These are phyloP conservation scores for Gyrodon lividus DNA, from an alignment of 768 basidiomycete genomes.

Conservation along the genomic window DNA sequence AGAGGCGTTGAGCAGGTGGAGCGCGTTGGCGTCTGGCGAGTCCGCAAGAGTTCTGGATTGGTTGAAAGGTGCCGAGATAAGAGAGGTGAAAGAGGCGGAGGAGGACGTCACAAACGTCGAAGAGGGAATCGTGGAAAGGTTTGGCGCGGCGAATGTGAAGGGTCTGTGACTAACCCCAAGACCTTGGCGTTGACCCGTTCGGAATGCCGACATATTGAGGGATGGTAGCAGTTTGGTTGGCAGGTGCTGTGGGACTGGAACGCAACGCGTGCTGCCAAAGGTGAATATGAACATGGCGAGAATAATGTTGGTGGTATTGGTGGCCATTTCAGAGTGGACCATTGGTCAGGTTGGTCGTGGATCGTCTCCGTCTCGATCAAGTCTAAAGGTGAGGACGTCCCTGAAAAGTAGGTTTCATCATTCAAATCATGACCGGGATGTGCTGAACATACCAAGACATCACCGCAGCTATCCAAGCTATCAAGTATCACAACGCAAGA, in stretches of 20 bases:
- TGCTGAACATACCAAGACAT: neutral
- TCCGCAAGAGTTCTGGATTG: constrained; percentile 13
- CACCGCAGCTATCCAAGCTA: neutral
- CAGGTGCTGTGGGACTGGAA: constrained; percentile 13
- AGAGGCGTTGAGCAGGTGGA: constrained; percentile 3
- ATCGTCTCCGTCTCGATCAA: constrained; percentile 17
- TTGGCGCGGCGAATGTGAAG: constrained; percentile 17
- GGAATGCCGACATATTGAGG: constrained; percentile 13
- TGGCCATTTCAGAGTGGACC: constrained; percentile 25
- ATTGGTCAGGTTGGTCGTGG: constrained; percentile 1
- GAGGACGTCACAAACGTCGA: constrained; percentile 24
- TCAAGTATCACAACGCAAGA: neutral
- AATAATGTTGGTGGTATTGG: neutral
- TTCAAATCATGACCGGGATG: neutral
- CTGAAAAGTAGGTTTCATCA: neutral
- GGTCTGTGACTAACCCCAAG: constrained; percentile 6
- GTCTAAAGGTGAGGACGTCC: constrained; percentile 5
- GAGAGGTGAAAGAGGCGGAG: constrained; percentile 20
- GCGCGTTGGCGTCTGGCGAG: constrained; percentile 19
- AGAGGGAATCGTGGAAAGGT: constrained; percentile 29
- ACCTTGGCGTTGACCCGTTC: constrained; percentile 1
- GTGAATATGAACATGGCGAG: neutral
- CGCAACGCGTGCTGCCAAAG: constrained; percentile 1
- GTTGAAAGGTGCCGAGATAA: constrained; percentile 16
- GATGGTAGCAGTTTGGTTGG: neutral